A percentile compares a stretch with the other conserved stretches of the same genome.
Evolutionary conservation across 345 rosid species (phyloP).

Genomic region (Citrus glauca): DNA sequence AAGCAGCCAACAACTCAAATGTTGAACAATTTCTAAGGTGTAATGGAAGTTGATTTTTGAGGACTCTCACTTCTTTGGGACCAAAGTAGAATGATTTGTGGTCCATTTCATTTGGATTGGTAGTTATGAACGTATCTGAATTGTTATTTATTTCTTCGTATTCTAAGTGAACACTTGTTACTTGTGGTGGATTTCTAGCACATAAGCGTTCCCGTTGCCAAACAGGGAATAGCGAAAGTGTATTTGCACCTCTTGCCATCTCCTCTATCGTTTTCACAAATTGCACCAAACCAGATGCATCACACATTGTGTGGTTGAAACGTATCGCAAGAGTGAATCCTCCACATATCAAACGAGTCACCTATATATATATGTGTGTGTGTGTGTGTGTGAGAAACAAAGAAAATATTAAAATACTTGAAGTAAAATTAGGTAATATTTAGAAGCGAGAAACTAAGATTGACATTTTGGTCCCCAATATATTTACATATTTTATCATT

Average conservation of each 20-base stretch:
- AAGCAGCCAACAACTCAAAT: conserved; percentile 21
- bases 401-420: not conserved
- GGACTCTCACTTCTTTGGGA: not conserved
- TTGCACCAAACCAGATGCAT: not conserved
- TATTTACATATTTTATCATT: no score
- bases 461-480: no score
- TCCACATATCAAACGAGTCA: conserved; percentile 11
- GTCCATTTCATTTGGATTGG: not conserved
- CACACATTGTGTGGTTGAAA: conserved; percentile 16
- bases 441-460: no score
- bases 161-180: conserved; percentile 1
- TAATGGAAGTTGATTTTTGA: not conserved
- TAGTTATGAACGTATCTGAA: not conserved
- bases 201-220: conserved; percentile 12
- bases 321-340: conserved; percentile 6
- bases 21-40: conserved; percentile 8
- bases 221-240: not conserved
- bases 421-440: no score
- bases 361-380: not conserved
- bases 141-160: not conserved
- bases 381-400: no score
- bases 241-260: not conserved
- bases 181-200: conserved; percentile 10
- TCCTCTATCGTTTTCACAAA: conserved; percentile 1
- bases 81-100: conserved; percentile 18